Evolutionary conservation across 2,329 filamentous ascomycete genomes (phyloP), one percentile per base, ranked within the genome.

Genomic region (Teratosphaeriaceae sp.): DNA sequence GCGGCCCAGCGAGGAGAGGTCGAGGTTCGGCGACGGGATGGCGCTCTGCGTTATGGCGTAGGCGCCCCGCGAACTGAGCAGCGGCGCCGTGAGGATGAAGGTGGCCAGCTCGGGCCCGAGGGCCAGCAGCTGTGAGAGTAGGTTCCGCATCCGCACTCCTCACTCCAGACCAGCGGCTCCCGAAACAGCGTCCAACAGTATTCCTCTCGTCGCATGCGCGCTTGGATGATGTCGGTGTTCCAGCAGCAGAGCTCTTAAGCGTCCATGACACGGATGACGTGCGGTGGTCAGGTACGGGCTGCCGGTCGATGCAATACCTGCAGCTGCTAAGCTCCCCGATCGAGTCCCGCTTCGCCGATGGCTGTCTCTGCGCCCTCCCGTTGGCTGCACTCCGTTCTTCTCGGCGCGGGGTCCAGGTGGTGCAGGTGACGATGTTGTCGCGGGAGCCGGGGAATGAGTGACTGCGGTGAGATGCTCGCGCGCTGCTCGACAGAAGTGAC

Each of bases 1-100:
- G 55, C 85, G 80, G 45, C 92, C 92, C 26, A 98, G 72, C 44
- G 80, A 71, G 21, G 76, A 78, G 46, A 95, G 75, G 61, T 94
- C 85, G 60, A 98, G 78, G 57, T 89, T 81, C 44, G 85, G 72
- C 12, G 79, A 70, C 2, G 86, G 79, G 29, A 79, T 74, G 12
- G 78, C 64, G 35, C 71, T 76, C 39, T 53, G 53, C 15, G 46
- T 38, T 30, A 48, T 44, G 21, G 51, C 50, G 30, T 52, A 43
- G 19, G 54, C 53, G 26, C 48, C 41, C 40, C 41, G 39, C n/a
- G 42, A 23, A 4, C 47, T 47, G 24, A 58, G 45, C 20, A 60
- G 39, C 23, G 54, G 55, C 21, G 52, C 38, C 18, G 56, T 52
- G 45, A 61, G 50, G 34, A 62, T 57, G 50, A 57, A 57, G 13